These are phyloP conservation scores for Fusarium euwallaceae DNA, from an alignment of 2,329 filamentous ascomycete species.

Conservation along the genomic window DNA sequence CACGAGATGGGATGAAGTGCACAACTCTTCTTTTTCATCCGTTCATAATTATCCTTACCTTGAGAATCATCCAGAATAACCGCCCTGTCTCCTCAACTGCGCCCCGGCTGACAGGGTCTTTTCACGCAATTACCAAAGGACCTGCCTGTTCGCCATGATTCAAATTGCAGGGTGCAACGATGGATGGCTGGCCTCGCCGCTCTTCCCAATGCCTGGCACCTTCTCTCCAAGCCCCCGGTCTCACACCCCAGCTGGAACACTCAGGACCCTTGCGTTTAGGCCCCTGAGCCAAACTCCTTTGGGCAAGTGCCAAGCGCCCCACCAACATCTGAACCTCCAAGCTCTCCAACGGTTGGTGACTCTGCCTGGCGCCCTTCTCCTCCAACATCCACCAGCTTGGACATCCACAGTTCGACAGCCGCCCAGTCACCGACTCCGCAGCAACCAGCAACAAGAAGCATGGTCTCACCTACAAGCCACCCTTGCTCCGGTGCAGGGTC, in stretches of 20 bases:
- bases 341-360: conserved; percentile 35
- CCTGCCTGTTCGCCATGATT: conserved; percentile 1
- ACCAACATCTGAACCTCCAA: conserved; percentile 31
- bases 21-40: neutral
- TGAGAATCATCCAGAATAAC: neutral
- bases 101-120: neutral
- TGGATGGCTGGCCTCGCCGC: neutral
- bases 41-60: neutral
- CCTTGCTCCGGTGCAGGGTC: conserved; percentile 10
- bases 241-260: conserved; percentile 3
- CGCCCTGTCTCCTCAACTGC: neutral
- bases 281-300: conserved; percentile 42
- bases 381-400: conserved; percentile 26
- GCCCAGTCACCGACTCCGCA: conserved; percentile 25
- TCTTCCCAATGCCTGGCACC: neutral
- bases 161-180: conserved; percentile 38
- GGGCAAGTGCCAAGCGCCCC: conserved; percentile 34
- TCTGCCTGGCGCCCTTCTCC: conserved; percentile 11
- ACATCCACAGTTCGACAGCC: conserved; percentile 28
- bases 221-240: conserved; percentile 28
- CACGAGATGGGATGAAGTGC: neutral
- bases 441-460: conserved; percentile 28
- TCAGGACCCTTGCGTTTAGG: conserved; percentile 6
- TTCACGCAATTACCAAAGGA: neutral
- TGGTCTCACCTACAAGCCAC: conserved; percentile 21